Conservation (phyloP, 345 rosid genomes). For the Erucastrum elatum region DNA sequence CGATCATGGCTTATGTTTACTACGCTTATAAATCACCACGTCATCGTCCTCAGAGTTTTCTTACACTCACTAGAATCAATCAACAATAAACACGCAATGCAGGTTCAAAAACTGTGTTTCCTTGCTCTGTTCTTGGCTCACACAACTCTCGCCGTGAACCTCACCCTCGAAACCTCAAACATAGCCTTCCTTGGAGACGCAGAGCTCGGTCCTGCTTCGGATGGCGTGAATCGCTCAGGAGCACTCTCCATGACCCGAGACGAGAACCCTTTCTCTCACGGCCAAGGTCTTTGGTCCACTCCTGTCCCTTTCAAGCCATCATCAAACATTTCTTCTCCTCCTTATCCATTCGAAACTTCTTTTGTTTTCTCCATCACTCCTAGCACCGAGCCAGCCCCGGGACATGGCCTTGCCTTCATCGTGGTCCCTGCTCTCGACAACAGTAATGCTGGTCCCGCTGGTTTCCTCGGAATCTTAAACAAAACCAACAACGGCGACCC, state of each 20-base stretch:
- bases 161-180: conserved; percentile 10
- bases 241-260: conserved; percentile 13
- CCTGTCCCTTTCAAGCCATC: conserved; percentile 1
- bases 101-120: conserved; percentile 2
- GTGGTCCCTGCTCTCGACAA: background rate
- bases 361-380: conserved; percentile 4
- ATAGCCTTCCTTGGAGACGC: conserved; percentile 3
- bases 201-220: conserved; percentile 3
- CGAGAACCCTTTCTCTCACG: conserved; percentile 1
- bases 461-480: background rate
- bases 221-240: background rate
- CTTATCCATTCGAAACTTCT: background rate
- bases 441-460: background rate
- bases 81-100: background rate
- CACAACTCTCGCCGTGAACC: background rate
- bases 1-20: background rate
- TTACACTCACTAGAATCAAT: background rate
- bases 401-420: background rate
- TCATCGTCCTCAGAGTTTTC: background rate
- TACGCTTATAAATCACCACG: background rate
- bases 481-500: background rate
- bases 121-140: conserved; percentile 19
- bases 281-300: background rate
- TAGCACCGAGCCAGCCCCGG: background rate
- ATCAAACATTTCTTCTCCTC: background rate